Evolutionary conservation across 1,139 yeast species (phyloP).

Genomic region (Scheffersomyces stambukii): DNA sequence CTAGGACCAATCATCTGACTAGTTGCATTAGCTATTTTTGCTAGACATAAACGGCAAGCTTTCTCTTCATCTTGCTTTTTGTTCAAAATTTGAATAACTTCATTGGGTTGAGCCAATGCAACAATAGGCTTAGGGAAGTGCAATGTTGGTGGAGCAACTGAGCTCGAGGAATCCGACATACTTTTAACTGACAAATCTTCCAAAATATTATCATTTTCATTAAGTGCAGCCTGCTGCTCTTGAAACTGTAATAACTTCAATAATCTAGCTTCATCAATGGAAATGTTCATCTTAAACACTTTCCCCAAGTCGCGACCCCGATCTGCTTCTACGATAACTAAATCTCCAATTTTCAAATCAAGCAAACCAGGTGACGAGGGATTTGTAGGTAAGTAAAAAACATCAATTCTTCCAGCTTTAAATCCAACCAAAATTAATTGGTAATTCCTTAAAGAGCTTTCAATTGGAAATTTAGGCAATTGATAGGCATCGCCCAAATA

Average conservation of each 20-base stretch:
- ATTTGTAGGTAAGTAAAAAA: constrained; percentile 59
- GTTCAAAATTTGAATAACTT: constrained; percentile 53
- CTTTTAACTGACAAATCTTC: constrained; percentile 23
- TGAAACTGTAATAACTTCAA: constrained; percentile 51
- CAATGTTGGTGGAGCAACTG: constrained; percentile 35
- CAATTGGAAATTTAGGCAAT: constrained; percentile 42
- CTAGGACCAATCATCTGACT: no score
- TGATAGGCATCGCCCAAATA: constrained; percentile 30
- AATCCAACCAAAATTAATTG: constrained; percentile 67
- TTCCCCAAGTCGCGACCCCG: constrained; percentile 89
- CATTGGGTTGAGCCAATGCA: constrained; percentile 61
- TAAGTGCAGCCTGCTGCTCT: constrained; percentile 54
- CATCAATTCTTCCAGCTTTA: constrained; percentile 84
- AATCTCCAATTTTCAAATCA: constrained; percentile 53
- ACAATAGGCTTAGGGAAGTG: constrained; percentile 74
- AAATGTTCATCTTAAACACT: constrained; percentile 61
- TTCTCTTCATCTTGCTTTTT: constrained; percentile 70
- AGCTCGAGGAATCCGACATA: constrained; percentile 9
- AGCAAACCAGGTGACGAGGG: constrained; percentile 12
- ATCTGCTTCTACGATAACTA: constrained; percentile 96
- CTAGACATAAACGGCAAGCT: constrained; percentile 59
- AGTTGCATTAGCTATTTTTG: constrained; percentile 49
- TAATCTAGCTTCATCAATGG: constrained; percentile 60
- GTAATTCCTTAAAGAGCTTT: constrained; percentile 27
- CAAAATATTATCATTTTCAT: constrained; percentile 14